Evolutionary conservation across 1,284 basidiomycete genomes (phyloP).

Genomic region (Apiotrichum laibachii): DNA sequence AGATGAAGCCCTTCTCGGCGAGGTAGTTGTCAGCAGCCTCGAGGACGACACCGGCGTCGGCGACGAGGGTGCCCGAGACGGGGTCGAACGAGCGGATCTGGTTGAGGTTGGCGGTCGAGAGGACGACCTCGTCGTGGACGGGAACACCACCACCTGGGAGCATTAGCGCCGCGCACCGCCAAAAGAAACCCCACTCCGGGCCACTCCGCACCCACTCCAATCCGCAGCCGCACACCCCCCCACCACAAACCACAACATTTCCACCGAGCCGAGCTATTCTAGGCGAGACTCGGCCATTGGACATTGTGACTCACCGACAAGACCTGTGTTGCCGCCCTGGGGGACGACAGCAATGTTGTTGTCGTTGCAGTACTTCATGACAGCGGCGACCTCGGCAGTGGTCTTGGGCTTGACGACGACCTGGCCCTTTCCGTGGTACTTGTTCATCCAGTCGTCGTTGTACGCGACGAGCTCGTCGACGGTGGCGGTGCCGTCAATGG

Average conservation of each 20-base stretch:
- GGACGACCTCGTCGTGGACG: conserved; percentile 79
- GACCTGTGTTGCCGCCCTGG: conserved; percentile 96
- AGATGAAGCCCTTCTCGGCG: conserved; percentile 85
- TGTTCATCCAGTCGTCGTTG: conserved; percentile 98
- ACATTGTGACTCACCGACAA: conserved; percentile 60
- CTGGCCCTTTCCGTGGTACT: conserved; percentile 78
- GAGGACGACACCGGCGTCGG: conserved; percentile 90
- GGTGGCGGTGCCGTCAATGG: conserved; percentile 49
- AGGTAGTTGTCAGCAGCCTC: conserved; percentile 85
- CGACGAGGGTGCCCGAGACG: conserved; percentile 66
- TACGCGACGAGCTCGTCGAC: conserved; percentile 70
- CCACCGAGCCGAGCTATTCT: too few relatives aligned
- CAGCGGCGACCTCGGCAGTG: conserved; percentile 80
- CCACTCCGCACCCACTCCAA: too few relatives aligned
- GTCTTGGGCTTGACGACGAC: conserved; percentile 87
- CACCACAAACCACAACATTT: too few relatives aligned
- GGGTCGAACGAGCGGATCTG: conserved; percentile 88
- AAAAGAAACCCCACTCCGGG: too few relatives aligned
- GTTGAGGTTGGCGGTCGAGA: conserved; percentile 80
- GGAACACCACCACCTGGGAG: conserved; percentile 81
- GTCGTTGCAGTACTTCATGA: conserved; percentile 79
- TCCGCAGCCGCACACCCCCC: too few relatives aligned
- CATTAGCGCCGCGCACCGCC: too few relatives aligned
- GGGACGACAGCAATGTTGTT: conserved; percentile 83
- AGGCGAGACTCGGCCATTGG: too few relatives aligned